Evolutionary conservation across 139 green algal genomes (phyloP), one percentile per base, ranked within the genome.

Genomic region (Limnomonas spitsbergensis): DNA sequence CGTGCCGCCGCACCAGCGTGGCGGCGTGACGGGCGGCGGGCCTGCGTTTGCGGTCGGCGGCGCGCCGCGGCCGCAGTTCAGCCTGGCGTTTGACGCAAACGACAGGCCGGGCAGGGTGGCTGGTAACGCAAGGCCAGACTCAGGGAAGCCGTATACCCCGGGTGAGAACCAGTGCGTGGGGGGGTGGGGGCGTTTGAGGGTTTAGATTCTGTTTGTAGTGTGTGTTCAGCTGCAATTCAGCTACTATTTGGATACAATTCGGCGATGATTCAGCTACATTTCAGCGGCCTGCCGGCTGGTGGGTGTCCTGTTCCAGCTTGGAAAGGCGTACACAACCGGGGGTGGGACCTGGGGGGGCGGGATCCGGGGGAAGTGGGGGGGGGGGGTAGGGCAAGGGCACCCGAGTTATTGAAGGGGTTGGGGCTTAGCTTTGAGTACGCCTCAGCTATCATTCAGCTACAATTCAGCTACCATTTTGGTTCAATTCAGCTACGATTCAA

Each of bases 71-170:
- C 69, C 29, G 9, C 82, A 61, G 27, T 92, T 92, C 77, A 87
- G 80, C 71, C 79, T 92, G 20, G 84, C 87, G 2, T 73, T 82
- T 9, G 83, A 91, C 67, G 68, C 68, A 2, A 82, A 78, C 53
- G 87, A 88, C 31, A 24, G 29, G 4, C 56, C 56, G 4, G 56
- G 56, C 4, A 34, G 56, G n/a, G 56, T 70, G 29, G 7, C 56
- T 24, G 42, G 42, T 9, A 9, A 6, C 42, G 7, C 24, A 7
- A 24, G 56, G 14, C 56, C 56, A 35, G n/a, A 24, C 4, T 70
- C 56, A 38, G 56, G 7, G 4, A 70, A 70, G 29, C 56, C 56
- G 29, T 4, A 24, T 4, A 36, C 29, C 9, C 56, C 56, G 29
- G 56, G 56, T 32, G 29, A 24, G 56, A 27, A 27, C 7, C 7